phyloP scores from a whole-genome alignment of 345 rosid genomes.

The Trapa incisa region DNA sequence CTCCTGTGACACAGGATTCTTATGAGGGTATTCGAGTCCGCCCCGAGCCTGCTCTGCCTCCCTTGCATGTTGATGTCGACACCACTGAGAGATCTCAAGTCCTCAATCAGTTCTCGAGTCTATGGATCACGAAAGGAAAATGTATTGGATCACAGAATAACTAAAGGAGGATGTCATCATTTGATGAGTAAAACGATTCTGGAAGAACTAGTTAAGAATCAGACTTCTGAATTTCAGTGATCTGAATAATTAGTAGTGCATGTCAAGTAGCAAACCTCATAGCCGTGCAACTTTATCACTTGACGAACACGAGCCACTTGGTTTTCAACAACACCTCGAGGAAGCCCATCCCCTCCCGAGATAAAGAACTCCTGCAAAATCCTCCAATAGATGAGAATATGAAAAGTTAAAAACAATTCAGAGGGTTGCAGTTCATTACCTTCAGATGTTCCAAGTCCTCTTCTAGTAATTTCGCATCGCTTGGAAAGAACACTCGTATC shows the following conservation, averaged over 20 bases:
- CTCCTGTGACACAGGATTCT: constrained; percentile 82
- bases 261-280: constrained; percentile 48
- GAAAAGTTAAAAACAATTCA: neutral
- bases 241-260: too few relatives aligned
- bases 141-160: neutral
- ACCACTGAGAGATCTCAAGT: constrained; percentile 56
- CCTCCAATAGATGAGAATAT: neutral
- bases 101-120: constrained; percentile 80
- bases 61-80: constrained; percentile 32
- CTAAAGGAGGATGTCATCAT: neutral
- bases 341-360: constrained; percentile 96
- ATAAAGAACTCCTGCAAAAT: constrained; percentile 76
- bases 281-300: constrained; percentile 62
- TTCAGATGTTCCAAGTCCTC: constrained; percentile 83
- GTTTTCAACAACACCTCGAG: constrained; percentile 92
- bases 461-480: constrained; percentile 66
- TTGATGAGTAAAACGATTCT: neutral
- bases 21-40: constrained; percentile 55
- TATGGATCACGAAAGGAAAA: constrained; percentile 13
- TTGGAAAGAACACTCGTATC: constrained; percentile 45
- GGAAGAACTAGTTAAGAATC: neutral
- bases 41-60: constrained; percentile 37
- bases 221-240: neutral
- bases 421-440: constrained; percentile 25
- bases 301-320: constrained; percentile 77